These are phyloP conservation scores for Prunus campanulata DNA, from an alignment of 306 rosid genomes.

Conservation along the genomic window DNA sequence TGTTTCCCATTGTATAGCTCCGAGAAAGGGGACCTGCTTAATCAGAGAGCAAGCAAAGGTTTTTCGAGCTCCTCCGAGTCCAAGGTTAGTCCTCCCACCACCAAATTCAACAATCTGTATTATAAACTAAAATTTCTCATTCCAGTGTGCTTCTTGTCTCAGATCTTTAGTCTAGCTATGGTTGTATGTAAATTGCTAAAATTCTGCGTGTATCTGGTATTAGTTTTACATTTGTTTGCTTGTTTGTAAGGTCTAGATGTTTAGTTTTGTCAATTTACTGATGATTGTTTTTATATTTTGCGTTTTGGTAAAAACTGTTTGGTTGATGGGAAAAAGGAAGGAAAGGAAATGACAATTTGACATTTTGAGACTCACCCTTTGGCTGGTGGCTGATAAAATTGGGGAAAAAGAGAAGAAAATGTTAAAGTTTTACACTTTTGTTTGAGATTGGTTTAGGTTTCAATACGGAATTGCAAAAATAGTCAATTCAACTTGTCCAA, in stretches of 20 bases:
- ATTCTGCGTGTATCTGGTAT: background rate
- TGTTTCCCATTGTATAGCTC: constrained; percentile 9
- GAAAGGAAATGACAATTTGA: background rate
- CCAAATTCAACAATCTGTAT: background rate
- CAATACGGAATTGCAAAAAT: background rate
- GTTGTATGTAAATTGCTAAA: background rate
- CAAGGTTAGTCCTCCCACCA: constrained; percentile 58
- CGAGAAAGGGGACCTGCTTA: constrained; percentile 3
- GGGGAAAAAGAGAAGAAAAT: constrained; percentile 2
- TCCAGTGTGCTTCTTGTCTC: constrained; percentile 2
- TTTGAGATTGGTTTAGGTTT: background rate
- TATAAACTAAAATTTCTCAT: constrained; percentile 26
- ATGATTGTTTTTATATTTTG: background rate
- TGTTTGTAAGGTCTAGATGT: background rate
- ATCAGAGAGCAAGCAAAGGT: constrained; percentile 17
- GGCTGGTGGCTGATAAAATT: constrained; percentile 8
- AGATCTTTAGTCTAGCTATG: constrained; percentile 24
- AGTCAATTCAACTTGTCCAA: background rate
- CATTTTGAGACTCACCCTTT: background rate
- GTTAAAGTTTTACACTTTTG: constrained; percentile 3
- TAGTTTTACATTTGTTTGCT: background rate
- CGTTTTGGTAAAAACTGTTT: background rate
- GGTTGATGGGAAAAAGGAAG: background rate
- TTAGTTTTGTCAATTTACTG: background rate
- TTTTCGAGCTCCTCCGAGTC: constrained; percentile 48